Evolutionary conservation across 2,329 filamentous ascomycete species (phyloP).

Genomic region (Fusarium equiseti): DNA sequence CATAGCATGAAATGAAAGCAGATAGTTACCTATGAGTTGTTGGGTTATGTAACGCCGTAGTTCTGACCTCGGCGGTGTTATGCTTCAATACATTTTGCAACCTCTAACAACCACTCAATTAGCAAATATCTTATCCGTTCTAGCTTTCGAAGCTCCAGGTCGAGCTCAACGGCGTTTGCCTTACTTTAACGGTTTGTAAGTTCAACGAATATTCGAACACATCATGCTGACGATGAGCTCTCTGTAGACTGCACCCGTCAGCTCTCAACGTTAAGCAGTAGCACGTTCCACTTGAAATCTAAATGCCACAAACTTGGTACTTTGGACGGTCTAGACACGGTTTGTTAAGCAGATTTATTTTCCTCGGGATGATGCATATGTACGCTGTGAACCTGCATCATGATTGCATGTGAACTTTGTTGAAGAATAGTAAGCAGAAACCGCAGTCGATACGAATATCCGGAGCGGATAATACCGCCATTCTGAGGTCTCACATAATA

Average conservation of each 20-base stretch:
- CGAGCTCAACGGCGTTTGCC: neutral
- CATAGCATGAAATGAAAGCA: neutral
- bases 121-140: neutral
- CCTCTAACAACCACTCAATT: neutral
- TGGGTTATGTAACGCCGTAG: neutral
- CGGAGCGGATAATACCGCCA: neutral
- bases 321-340: neutral
- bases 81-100: neutral
- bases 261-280: neutral
- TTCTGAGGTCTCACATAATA: conserved; percentile 8
- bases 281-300: neutral
- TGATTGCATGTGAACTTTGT: neutral
- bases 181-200: neutral
- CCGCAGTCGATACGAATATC: conserved; percentile 4
- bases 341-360: neutral
- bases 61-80: neutral
- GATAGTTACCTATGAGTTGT: neutral
- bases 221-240: neutral
- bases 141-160: neutral
- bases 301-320: neutral
- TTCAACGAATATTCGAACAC: neutral
- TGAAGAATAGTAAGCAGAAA: neutral
- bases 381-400: neutral
- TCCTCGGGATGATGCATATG: neutral
- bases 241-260: neutral